Percentiles rank a stretch among this genome's conserved stretches.
Evolutionary conservation across 495 filamentous ascomycete genomes (phyloP).

Genomic region (Podospora tetraspora): DNA sequence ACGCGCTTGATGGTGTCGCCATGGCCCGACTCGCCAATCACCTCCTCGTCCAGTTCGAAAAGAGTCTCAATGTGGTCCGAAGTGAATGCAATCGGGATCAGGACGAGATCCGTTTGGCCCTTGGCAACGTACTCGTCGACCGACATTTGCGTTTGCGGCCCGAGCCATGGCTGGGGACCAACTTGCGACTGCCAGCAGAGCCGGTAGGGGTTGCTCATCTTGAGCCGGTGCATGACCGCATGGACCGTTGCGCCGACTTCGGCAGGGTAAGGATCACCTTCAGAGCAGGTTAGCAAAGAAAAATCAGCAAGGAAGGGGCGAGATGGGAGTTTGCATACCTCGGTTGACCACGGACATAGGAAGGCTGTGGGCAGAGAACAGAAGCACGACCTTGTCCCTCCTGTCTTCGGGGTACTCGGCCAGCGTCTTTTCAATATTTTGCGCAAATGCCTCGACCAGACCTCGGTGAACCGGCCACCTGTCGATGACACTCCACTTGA

Average conservation of each 20-base stretch:
- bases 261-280: constrained; percentile 90
- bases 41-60: constrained; percentile 90
- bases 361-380: constrained; percentile 93
- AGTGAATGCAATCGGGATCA: constrained; percentile 97
- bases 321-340: constrained; percentile 42
- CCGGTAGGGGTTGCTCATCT: constrained; percentile 81
- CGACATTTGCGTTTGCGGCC: constrained; percentile 83
- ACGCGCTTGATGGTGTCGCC: constrained; percentile 76
- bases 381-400: constrained; percentile 70
- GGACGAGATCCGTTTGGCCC: constrained; percentile 81
- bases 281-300: not conserved
- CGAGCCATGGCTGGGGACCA: constrained; percentile 90
- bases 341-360: constrained; percentile 96
- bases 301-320: not conserved
- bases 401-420: constrained; percentile 75
- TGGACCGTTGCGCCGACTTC: constrained; percentile 97
- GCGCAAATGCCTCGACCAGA: constrained; percentile 83
- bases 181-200: constrained; percentile 99
- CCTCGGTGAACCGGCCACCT: constrained; percentile 91
- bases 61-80: constrained; percentile 98
- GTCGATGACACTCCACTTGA: constrained; percentile 97
- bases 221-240: constrained; percentile 87
- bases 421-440: constrained; percentile 79
- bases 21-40: constrained; percentile 84
- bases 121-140: constrained; percentile 86